Base-by-base conservation (phyloP, 2,329 filamentous ascomycete species). In the Knufia petricola region DNA sequence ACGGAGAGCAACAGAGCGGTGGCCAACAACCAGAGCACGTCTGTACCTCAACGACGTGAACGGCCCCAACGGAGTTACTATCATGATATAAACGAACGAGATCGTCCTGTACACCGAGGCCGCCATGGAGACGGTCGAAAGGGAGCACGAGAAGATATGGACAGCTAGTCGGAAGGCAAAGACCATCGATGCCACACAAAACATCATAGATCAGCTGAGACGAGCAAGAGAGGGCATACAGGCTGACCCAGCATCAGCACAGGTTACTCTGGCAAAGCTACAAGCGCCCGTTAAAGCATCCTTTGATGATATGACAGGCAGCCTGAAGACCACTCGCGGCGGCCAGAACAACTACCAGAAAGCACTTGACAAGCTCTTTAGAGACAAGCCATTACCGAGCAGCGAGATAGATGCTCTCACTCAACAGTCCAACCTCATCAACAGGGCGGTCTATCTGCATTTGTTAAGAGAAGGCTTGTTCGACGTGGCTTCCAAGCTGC, bases 381-480 rank as follows among this genome's bases (percentile, higher is more conserved):
- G 82, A 68, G 76, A 79, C 52, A 77, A 77, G 52, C 79, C 81
- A 12, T 72, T 85, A 12, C 79, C 90, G 0, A 85, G 82, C 12
- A 84, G 81, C 60, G 85, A 89, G 50, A 82, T 87, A 59, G 87
- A 94, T 66, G 84, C 82, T 28, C 80, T 95, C 65, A 81, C 79
- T 1, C 77, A 82, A 17, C 81, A 94, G 56, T 77, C 84, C 3
- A 73, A 76, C 13, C 74, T 95, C 10, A 87, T 96, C 62, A 94
- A 95, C 67, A 81, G 89, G 49, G 90, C 92, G 4, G 94, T 98
- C 58, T 86, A 86, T 8, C 95, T 96, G 88, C 92, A 98, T 63
- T 77, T 98, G 19, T 76, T 98, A 32, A 85, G 92, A 34, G 90
- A 96, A 68, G 92, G 92, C 42, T 85, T 95, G 62, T 98, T 98